Conservation (phyloP, 768 basidiomycete genomes). For the Termitomyces sp. region DNA sequence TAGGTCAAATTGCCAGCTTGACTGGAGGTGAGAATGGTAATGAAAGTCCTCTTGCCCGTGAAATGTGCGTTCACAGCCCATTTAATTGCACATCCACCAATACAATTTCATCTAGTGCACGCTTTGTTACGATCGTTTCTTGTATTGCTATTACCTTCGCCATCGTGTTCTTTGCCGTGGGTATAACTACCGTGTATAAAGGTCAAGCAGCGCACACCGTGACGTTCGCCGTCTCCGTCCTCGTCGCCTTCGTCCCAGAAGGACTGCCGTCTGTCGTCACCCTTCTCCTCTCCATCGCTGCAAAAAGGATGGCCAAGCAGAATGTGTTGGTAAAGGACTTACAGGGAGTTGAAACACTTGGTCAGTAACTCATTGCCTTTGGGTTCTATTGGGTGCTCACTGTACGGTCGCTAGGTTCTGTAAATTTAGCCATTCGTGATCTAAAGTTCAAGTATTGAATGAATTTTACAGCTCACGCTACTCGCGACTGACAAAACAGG, state of each 20-base stretch:
- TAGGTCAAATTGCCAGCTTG: slow-evolving; percentile 65
- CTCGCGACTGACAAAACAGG: slow-evolving; percentile 74
- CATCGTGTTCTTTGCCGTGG: slow-evolving; percentile 61
- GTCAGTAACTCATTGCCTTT: slow-evolving; percentile 34
- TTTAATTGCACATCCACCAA: slow-evolving; percentile 45
- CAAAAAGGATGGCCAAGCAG: slow-evolving; percentile 67
- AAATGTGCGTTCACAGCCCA: slow-evolving; percentile 44
- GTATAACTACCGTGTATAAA: slow-evolving; percentile 63
- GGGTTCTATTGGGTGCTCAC: slow-evolving; percentile 18
- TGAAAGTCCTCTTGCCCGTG: slow-evolving; percentile 59
- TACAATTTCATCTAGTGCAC: slow-evolving; percentile 31
- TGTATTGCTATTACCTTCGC: slow-evolving; percentile 59
- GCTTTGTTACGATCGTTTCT: slow-evolving; percentile 61
- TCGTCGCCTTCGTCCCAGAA: slow-evolving; percentile 60
- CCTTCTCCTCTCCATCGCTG: slow-evolving; percentile 62
- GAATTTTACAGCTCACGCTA: slow-evolving; percentile 47
- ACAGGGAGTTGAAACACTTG: slow-evolving; percentile 70
- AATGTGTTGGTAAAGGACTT: slow-evolving; percentile 72
- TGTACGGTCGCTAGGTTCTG: slow-evolving; percentile 32
- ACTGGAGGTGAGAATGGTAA: slow-evolving; percentile 64
- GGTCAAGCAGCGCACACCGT: slow-evolving; percentile 58
- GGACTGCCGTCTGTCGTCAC: slow-evolving; percentile 69
- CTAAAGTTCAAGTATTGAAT: slow-evolving; percentile 1
- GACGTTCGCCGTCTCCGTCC: slow-evolving; percentile 56
- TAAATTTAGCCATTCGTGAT: slow-evolving; percentile 15